Base-by-base conservation (phyloP, 2,329 filamentous ascomycete genomes). In the Macroventuria anomochaeta region DNA sequence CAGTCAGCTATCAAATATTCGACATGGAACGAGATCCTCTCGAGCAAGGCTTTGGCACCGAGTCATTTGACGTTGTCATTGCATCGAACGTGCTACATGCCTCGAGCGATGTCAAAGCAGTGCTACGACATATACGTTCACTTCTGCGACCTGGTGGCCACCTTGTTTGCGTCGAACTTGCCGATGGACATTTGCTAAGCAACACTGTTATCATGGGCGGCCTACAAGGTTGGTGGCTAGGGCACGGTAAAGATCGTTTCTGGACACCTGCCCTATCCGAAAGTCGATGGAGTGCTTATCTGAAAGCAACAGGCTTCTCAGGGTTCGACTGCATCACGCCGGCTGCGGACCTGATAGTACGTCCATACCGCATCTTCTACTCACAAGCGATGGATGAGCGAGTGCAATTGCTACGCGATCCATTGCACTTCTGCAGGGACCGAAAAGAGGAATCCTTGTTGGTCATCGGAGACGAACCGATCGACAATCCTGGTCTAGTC, bases 181-280 rank as follows among this genome's bases (percentile, higher is more conserved):
- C 42, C 13, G 39, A 20, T 7, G 34, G 8, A n/a, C 18, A 15
- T 32, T 20, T 18, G 12, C 28, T 33, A 11, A 42, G 28, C 11
- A 29, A 32, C 18, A 32, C 31, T 8, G 7, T 36, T 3, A 37
- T 46, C 26, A 33, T 17, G 29, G 61, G 11, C 36, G 77, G n/a
- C 49, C 57, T 28, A 73, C 66, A 73, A 8, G 76, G 75, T 0
- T 80, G 76, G 76, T 80, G 76, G 76, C 41, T 69, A 2, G 59
- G 57, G 5, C 21, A n/a, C 2, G 50, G 51, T 5, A 3, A 68
- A 44, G 37, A 47, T 61, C 23, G 58, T 25, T 10, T 10, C 31
- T 41, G 11, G 8, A 13, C 18, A 6, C 58, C 61, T 3, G n/a
- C 23, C 3, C 12, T 61, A 13, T 25, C 18, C 5, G 4, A 8